Base-by-base conservation (phyloP, 177 flowering plant species). In the Vitis hybrid region DNA sequence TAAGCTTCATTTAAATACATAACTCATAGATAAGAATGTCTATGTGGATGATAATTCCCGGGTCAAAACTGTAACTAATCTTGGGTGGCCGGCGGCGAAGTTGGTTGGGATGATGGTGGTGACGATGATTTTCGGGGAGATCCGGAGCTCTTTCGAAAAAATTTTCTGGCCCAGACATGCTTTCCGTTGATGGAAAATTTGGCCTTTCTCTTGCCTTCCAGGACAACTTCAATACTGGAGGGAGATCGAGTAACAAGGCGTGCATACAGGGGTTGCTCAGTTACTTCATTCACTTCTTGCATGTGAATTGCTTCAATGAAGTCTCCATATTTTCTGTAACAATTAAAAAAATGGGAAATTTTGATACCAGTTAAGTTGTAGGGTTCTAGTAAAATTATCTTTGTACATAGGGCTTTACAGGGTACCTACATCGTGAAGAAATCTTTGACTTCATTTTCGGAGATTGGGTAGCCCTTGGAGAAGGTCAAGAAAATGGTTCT, bases 401-500 rank as follows among this genome's bases (percentile, higher is more conserved):
- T 40, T 0, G 8, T 40, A 4, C 8, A 40, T 40, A 40, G 45
- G 9, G 8, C 45, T 40, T 40, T 40, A 40, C 45, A 40, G 45
- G 45, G 1, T 40, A 40, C 7, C 5, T 50, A 83, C 90, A 82
- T 74, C 0, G 76, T 75, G 72, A 88, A 79, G 69, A 66, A 88
- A 1, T 80, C 81, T 23, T 57, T 49, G 11, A 86, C 75, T 70
- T 88, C 89, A 11, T n/a, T 34, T 56, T 84, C 81, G 0, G 82
- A 66, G 15, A 81, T 81, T 0, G 87, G 91, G 66, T 84, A 88
- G 0, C 89, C 91, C 56, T 84, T 87, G 2, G 89, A 87, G 70
- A 87, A 87, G 1, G 91, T 87, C 62, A 87, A 56, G 76, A 86
- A 87, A 18, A 86, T 71, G 1, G 89, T 84, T 62, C 88, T 68